Evolutionary conservation across 2,329 filamentous ascomycete species (phyloP).

Genomic region (Trichoderma sp.): DNA sequence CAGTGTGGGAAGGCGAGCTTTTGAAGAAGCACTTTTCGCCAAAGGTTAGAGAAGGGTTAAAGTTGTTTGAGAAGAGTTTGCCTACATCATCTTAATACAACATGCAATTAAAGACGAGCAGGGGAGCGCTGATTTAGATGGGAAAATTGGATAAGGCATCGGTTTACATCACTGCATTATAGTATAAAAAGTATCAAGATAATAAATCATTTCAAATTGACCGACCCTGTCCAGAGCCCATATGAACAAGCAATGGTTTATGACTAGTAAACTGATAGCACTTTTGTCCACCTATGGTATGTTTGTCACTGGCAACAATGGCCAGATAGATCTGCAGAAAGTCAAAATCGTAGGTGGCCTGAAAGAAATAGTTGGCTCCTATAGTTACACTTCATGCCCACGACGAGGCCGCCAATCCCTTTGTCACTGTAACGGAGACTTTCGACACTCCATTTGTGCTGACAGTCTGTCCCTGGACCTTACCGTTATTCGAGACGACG

Average conservation of each 20-base stretch:
- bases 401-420: slow-evolving; percentile 1
- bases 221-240: not conserved
- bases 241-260: not conserved
- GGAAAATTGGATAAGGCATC: not conserved
- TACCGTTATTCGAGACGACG: not conserved
- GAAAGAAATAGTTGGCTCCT: not conserved
- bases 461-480: not conserved
- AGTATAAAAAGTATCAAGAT: not conserved
- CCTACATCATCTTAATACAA: slow-evolving; percentile 27
- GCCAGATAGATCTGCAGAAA: not conserved
- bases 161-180: not conserved
- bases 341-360: not conserved
- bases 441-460: not conserved
- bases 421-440: not conserved
- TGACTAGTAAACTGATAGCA: not conserved
- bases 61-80: slow-evolving; percentile 66
- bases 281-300: not conserved
- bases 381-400: not conserved
- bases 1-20: slow-evolving; percentile 91
- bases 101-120: not conserved
- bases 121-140: slow-evolving; percentile 3
- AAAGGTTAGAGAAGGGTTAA: slow-evolving; percentile 73
- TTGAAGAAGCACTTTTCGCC: slow-evolving; percentile 83
- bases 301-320: not conserved
- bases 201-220: not conserved